Evolutionary conservation across 176 grass and related monocot genomes (phyloP), one percentile per base, ranked within the genome.

Genomic region (Tillandsia fasciculata): DNA sequence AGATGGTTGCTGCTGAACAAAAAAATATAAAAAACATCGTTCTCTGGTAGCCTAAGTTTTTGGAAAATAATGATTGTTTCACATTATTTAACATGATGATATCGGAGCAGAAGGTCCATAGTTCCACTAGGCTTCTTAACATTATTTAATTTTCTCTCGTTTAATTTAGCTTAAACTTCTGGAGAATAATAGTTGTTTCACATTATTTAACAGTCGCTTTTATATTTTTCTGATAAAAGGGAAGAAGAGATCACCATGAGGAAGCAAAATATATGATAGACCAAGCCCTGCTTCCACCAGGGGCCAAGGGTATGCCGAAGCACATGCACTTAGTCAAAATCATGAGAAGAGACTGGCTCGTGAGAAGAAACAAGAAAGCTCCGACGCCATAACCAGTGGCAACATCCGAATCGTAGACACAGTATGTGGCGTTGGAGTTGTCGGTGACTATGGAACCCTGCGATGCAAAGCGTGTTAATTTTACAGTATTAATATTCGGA

Each of bases 341-440:
- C 88, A 96, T 89, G 28, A 96, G 83, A 22, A 96, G 81, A 72
- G 88, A 87, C 51, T 96, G 92, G 11, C 83, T 76, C 3, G 83
- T 87, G 1, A 96, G 76, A 76, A 91, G 79, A 84, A 96, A 96
- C 64, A 96, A 78, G 76, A 96, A 96, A 8, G 88, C 82, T 67
- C 92, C 92, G 24, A 96, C 83, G 71, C 92, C 92, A 75, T 96
- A 96, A 48, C 91, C 88, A 66, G 91, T 96, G 51, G 91, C 88
- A 72, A 88, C 68, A 59, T 96, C 91, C 12, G 91, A 96, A 76
- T 96, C 91, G 50, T 96, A 96, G 9, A 81, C 76, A 58, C 91
- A 96, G 49, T 82, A 96, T 51, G 91, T 86, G 48, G 79, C 71
- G 64, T 96, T 96, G 69, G 71, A 75, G 59, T 1, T 80, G 65